Conservation (phyloP, 805 yeast genomes). For the Priceomyces castillae region DNA sequence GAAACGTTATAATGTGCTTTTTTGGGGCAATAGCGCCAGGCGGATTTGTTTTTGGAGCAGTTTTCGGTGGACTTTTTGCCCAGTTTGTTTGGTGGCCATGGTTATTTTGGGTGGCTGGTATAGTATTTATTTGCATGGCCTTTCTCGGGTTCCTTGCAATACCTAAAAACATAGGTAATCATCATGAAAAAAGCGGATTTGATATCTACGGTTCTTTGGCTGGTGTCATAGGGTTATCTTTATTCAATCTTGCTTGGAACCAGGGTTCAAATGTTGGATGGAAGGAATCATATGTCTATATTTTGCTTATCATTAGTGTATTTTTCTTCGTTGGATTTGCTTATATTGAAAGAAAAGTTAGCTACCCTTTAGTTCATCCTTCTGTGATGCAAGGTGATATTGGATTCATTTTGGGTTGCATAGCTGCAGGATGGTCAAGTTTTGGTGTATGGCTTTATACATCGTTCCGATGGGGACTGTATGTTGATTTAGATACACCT, state of each 20-base stretch:
- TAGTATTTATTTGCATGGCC: constrained; percentile 16
- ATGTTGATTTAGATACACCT: constrained; percentile 42
- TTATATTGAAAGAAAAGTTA: constrained; percentile 44
- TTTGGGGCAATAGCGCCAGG: constrained; percentile 37
- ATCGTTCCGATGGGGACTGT: constrained; percentile 46
- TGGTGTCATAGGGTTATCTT: constrained; percentile 61
- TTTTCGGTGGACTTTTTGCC: constrained; percentile 25
- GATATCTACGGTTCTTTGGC: constrained; percentile 36
- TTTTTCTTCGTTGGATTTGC: constrained; percentile 39
- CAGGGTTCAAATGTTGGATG: constrained; percentile 78
- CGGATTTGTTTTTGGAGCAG: constrained; percentile 30
- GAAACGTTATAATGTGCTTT: constrained; percentile 23
- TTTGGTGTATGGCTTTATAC: constrained; percentile 72
- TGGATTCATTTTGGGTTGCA: constrained; percentile 47
- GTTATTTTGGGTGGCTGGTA: constrained; percentile 29
- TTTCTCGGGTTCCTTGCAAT: constrained; percentile 21
- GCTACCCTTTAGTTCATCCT: constrained; percentile 54
- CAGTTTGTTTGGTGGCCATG: constrained; percentile 35
- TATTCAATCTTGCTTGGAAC: constrained; percentile 71
- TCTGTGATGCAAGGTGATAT: constrained; percentile 45
- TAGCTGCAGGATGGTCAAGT: constrained; percentile 71
- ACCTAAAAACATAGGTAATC: constrained; percentile 25
- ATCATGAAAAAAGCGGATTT: constrained; percentile 13
- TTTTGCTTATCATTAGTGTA: constrained; percentile 55
- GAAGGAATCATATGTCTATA: constrained; percentile 57